Conservation (phyloP, 768 basidiomycete genomes). For the Leccinellum albellum region DNA sequence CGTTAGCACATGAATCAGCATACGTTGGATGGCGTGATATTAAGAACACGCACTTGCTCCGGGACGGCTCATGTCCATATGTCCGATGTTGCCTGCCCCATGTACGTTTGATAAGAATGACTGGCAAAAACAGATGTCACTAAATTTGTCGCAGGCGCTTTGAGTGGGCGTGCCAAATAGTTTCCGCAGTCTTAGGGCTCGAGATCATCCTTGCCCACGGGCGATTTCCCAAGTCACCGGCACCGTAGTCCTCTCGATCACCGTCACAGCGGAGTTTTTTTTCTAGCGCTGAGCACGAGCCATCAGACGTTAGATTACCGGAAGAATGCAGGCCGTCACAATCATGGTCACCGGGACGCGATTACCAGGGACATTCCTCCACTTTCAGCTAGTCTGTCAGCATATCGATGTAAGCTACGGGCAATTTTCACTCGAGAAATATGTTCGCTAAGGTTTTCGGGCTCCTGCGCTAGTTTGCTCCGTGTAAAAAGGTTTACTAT, state of each 20-base stretch:
- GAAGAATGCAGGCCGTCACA: slow-evolving; percentile 5
- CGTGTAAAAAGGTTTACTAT: slow-evolving; percentile 7
- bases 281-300: background rate
- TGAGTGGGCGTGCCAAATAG: background rate
- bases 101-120: background rate
- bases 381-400: background rate
- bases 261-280: slow-evolving; percentile 9
- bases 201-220: slow-evolving; percentile 13
- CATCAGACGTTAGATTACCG: slow-evolving; percentile 8
- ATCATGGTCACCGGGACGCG: slow-evolving; percentile 10
- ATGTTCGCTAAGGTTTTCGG: background rate
- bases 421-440: background rate
- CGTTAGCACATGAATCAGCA: background rate
- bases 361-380: slow-evolving; percentile 1
- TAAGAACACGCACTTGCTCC: slow-evolving; percentile 4
- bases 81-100: slow-evolving; percentile 8
- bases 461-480: slow-evolving; percentile 5
- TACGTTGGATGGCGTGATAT: slow-evolving; percentile 8
- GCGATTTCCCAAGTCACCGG: slow-evolving; percentile 23
- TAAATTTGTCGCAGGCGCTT: slow-evolving; percentile 12
- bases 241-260: slow-evolving; percentile 8
- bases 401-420: background rate
- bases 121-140: slow-evolving; percentile 3
- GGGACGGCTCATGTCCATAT: slow-evolving; percentile 6
- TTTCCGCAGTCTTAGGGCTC: background rate